These are phyloP conservation scores for Trichopus zeylanicus DNA, from an alignment of 116 monocot species.

Conservation along the genomic window DNA sequence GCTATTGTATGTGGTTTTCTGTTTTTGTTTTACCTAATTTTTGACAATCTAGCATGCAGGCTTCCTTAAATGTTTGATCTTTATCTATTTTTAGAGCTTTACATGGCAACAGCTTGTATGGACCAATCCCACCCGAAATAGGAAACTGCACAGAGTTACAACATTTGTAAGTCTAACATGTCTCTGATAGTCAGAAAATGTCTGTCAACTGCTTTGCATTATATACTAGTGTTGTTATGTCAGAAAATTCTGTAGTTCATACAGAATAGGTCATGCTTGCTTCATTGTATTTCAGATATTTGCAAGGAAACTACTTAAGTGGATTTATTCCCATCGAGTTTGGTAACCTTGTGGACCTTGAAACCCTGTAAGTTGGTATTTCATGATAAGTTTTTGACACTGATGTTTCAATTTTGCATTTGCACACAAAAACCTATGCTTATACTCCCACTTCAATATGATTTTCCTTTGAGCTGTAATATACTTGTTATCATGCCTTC, in stretches of 20 bases:
- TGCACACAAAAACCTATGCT: too few relatives aligned
- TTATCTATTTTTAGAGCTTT: conserved; percentile 46
- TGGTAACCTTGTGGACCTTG: conserved; percentile 56
- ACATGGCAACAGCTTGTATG: conserved; percentile 84
- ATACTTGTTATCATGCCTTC: too few relatives aligned
- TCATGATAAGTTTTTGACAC: too few relatives aligned
- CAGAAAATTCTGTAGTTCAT: too few relatives aligned
- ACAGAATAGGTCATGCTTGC: not conserved
- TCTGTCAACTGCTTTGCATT: too few relatives aligned
- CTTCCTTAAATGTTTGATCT: not conserved
- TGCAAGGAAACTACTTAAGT: conserved; percentile 85
- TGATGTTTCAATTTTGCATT: too few relatives aligned
- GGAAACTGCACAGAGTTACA: conserved; percentile 84
- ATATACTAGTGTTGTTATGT: too few relatives aligned
- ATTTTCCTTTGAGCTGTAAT: too few relatives aligned
- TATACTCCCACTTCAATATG: too few relatives aligned
- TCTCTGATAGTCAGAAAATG: too few relatives aligned
- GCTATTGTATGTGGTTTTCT: conserved; percentile 45
- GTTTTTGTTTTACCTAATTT: conserved; percentile 3
- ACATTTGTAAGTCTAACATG: conserved; percentile 47
- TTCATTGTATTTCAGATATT: conserved; percentile 31
- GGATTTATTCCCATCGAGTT: conserved; percentile 64
- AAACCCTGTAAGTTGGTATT: conserved; percentile 52
- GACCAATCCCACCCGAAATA: conserved; percentile 74
- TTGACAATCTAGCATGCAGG: conserved; percentile 5